Base-by-base conservation (phyloP, 345 rosid genomes). In the Stellera chamaejasme region DNA sequence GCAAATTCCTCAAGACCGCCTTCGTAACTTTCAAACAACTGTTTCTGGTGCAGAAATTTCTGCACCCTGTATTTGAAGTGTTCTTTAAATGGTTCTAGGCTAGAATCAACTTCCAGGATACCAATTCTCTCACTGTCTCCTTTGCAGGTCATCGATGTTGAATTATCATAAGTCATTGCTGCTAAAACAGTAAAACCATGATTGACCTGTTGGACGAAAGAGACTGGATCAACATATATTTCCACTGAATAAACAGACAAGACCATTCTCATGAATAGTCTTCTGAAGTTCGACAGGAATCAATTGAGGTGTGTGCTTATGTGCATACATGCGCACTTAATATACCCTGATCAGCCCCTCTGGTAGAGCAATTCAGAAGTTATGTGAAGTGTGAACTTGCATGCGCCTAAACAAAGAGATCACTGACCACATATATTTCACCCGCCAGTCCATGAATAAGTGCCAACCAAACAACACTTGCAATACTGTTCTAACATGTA, bases 1-100 rank as follows among this genome's bases (percentile, higher is more conserved):
- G 94, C 70, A 59, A 79, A 86, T 74, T 77, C 90, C 69, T 81
- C 82, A 8, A 86, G 80, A 58, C 89, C 80, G 39, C 85, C 90
- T 70, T 86, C 94, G 59, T 78, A 16, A 50, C 70, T 65, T 65
- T 79, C 83, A 58, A 82, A 60, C 60, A 79, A 85, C 56, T 3
- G 65, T 59, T 74, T 82, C 70, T 73, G 87, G 54, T 82, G 80
- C 42, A 56, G 13, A 41, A 72, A 80, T 67, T 77, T 86, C 69
- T 51, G 68, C 67, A 81, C 44, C 69, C 83, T 77, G 59, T 77
- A 72, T 44, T 32, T 68, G 66, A 86, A 86, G 77, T 86, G 94
- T 62, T 73, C 87, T 62, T 57, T 70, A 72, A 78, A 86, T 49
- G 74, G 72, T 72, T 59, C 71, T 61, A 86, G 48, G 52, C 76